Conservation (phyloP, 2,329 filamentous ascomycete species). For the Colletotrichum noveboracense region DNA sequence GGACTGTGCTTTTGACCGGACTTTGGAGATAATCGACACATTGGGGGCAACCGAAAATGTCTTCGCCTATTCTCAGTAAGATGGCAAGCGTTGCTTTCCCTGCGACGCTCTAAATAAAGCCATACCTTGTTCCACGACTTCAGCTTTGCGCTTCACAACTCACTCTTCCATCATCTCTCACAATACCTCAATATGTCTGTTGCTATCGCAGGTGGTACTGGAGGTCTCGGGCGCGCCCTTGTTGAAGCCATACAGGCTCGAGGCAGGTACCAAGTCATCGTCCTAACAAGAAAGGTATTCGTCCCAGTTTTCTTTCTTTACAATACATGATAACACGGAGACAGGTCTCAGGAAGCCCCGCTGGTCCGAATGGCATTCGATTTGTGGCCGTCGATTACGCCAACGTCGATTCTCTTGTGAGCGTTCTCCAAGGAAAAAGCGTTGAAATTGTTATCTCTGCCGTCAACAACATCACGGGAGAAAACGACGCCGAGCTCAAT, state of each 20-base stretch:
- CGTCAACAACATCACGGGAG: slow-evolving; percentile 30
- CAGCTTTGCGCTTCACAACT: background rate
- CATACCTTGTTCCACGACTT: background rate
- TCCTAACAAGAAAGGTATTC: slow-evolving; percentile 29
- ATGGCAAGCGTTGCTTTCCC: background rate
- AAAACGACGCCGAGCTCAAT: slow-evolving; percentile 35
- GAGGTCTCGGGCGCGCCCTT: slow-evolving; percentile 47
- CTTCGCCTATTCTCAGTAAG: background rate
- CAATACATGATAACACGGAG: background rate
- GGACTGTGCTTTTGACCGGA: background rate
- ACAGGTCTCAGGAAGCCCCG: slow-evolving; percentile 10
- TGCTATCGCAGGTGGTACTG: slow-evolving; percentile 52
- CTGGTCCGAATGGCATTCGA: slow-evolving; percentile 23
- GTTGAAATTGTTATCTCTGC: slow-evolving; percentile 50
- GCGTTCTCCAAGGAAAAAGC: slow-evolving; percentile 35
- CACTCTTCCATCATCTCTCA: background rate
- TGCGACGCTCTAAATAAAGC: background rate
- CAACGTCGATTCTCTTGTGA: slow-evolving; percentile 22
- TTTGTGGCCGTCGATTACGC: slow-evolving; percentile 32
- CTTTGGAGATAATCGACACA: background rate
- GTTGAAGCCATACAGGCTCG: slow-evolving; percentile 45
- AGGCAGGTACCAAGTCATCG: slow-evolving; percentile 39
- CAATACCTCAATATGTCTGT: slow-evolving; percentile 25
- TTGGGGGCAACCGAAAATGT: background rate
- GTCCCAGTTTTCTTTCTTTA: background rate